Conservation (phyloP, 257 asterid genomes). For the Solanum appendiculatum region DNA sequence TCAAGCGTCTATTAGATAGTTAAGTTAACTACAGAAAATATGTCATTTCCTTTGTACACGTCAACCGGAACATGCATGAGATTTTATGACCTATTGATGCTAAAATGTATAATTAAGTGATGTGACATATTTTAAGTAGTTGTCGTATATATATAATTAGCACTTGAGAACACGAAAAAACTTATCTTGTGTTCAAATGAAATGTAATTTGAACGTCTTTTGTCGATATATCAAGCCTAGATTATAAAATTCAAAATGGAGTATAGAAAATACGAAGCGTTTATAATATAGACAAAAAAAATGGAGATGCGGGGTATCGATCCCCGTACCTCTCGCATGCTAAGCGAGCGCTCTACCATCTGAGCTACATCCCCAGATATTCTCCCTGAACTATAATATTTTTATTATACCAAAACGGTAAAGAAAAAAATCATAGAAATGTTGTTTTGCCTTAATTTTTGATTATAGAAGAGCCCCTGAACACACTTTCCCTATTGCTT, state of each 20-base stretch:
- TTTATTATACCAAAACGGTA: too few relatives aligned
- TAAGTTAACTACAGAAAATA: neutral
- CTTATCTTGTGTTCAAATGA: too few relatives aligned
- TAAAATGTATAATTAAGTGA: neutral
- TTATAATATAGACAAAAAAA: too few relatives aligned
- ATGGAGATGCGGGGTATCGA: constrained; percentile 35
- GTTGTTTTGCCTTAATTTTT: neutral
- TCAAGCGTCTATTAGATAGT: neutral
- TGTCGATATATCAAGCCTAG: too few relatives aligned
- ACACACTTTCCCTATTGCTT: neutral
- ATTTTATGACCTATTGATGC: neutral
- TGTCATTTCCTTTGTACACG: neutral
- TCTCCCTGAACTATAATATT: too few relatives aligned
- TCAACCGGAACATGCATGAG: neutral
- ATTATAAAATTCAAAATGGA: too few relatives aligned
- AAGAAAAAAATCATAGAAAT: too few relatives aligned
- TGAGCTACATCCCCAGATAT: too few relatives aligned
- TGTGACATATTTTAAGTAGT: neutral
- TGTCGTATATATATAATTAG: too few relatives aligned
- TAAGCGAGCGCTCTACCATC: constrained; percentile 40
- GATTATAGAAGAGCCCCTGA: neutral
- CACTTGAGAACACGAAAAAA: too few relatives aligned
- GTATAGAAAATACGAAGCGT: too few relatives aligned
- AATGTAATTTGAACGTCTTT: too few relatives aligned
- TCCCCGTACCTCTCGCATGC: constrained; percentile 46